Evolutionary conservation across 495 filamentous ascomycete genomes (phyloP).

Genomic region (Coniosporium apollinis): DNA sequence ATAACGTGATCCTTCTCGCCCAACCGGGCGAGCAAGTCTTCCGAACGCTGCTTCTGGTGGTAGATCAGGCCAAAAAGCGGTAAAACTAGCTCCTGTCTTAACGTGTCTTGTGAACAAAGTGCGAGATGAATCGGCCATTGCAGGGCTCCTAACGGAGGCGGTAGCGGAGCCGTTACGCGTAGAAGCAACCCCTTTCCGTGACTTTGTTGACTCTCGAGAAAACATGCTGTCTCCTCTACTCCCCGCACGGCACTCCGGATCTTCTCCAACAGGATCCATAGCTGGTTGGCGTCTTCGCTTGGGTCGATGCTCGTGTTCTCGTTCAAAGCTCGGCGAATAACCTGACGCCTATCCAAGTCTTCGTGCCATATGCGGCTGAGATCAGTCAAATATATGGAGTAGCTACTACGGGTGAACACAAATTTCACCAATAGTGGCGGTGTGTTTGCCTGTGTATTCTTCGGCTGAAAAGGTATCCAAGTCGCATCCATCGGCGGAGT

Average conservation of each 20-base stretch:
- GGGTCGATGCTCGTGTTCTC: conserved; percentile 71
- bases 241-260: conserved; percentile 23
- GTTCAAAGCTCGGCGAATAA: conserved; percentile 47
- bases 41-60: conserved; percentile 4
- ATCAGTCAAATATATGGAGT: conserved; percentile 66
- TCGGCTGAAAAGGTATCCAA: conserved; percentile 12
- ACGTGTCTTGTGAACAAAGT: not conserved
- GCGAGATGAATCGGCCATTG: conserved; percentile 9
- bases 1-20: conserved; percentile 16
- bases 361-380: conserved; percentile 77
- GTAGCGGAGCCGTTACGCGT: conserved; percentile 9
- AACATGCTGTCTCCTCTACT: not conserved
- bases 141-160: conserved; percentile 7
- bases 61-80: conserved; percentile 8
- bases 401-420: conserved; percentile 35
- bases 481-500: conserved; percentile 7
- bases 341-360: conserved; percentile 39
- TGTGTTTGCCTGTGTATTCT: not conserved
- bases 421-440: conserved; percentile 29
- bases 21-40: conserved; percentile 9
- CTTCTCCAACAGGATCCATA: conserved; percentile 54
- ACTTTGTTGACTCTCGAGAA: not conserved
- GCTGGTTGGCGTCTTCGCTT: conserved; percentile 54
- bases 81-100: conserved; percentile 6
- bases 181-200: conserved; percentile 1